phyloP scores from a whole-genome alignment of 163 green algal species.

The Chlamydomonas reinhardtii region DNA sequence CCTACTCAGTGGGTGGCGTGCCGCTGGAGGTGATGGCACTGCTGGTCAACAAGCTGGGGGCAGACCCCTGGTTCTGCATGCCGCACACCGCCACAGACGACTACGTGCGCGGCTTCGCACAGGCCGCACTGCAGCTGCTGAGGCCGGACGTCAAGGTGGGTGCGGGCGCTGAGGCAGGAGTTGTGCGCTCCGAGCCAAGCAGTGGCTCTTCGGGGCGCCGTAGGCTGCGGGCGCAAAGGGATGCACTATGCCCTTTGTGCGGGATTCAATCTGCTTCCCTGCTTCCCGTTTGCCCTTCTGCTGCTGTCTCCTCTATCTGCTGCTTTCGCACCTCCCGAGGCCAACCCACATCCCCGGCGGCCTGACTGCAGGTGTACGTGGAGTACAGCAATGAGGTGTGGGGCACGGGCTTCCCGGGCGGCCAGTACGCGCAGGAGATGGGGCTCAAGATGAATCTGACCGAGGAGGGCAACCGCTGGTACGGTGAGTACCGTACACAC shows the following conservation, averaged over 20 bases:
- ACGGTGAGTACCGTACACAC: slow-evolving; percentile 9
- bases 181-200: too few species aligned
- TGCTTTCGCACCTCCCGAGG: too few species aligned
- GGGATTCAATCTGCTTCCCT: too few species aligned
- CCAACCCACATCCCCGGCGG: too few species aligned
- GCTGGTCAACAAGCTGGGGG: slow-evolving; percentile 14
- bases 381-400: slow-evolving; percentile 61
- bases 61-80: slow-evolving; percentile 38
- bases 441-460: slow-evolving; percentile 27
- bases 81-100: slow-evolving; percentile 19
- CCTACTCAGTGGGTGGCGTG: neutral
- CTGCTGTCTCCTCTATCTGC: too few species aligned
- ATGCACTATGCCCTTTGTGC: too few species aligned
- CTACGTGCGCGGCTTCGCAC: slow-evolving; percentile 27
- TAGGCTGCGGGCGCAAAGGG: too few species aligned
- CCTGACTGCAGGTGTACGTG: slow-evolving; percentile 27
- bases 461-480: slow-evolving; percentile 30
- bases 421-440: slow-evolving; percentile 45
- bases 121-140: neutral
- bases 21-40: neutral
- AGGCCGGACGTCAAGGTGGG: neutral
- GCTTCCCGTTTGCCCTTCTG: too few species aligned
- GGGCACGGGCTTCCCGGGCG: slow-evolving; percentile 53
- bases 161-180: too few species aligned
- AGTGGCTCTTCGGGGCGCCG: too few species aligned